phyloP scores from a whole-genome alignment of 2,329 filamentous ascomycete species.

The Sclerotinia subarctica region DNA sequence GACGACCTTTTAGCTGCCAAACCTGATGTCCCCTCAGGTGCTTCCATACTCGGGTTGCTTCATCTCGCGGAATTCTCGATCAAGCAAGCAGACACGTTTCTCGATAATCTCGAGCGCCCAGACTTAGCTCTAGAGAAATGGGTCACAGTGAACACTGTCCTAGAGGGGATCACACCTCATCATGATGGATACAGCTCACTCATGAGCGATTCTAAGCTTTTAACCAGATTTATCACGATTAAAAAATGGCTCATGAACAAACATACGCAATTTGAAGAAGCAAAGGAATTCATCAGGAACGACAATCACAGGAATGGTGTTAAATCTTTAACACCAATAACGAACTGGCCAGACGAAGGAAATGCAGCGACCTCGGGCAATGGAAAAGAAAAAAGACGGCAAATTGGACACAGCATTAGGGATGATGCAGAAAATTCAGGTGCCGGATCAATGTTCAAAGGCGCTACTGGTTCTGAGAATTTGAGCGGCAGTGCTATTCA shows the following conservation, averaged over 20 bases:
- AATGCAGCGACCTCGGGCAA: neutral
- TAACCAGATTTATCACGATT: neutral
- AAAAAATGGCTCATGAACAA: neutral
- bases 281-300: neutral
- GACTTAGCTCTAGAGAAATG: conserved; percentile 16
- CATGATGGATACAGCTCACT: neutral
- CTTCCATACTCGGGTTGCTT: neutral
- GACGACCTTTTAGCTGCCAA: neutral
- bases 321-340: neutral
- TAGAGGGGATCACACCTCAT: neutral
- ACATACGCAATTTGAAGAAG: neutral
- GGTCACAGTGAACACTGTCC: neutral
- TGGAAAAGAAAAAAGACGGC: no score
- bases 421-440: no score
- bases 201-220: neutral
- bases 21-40: conserved; percentile 2
- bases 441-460: no score
- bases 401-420: no score
- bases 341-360: neutral
- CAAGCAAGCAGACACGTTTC: conserved; percentile 8
- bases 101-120: conserved; percentile 7
- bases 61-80: neutral
- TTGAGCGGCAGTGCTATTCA: no score
- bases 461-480: no score
- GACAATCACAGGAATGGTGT: neutral